These are phyloP conservation scores for Aspergillus nanangensis DNA, from an alignment of 495 filamentous ascomycete genomes.

Conservation along the genomic window DNA sequence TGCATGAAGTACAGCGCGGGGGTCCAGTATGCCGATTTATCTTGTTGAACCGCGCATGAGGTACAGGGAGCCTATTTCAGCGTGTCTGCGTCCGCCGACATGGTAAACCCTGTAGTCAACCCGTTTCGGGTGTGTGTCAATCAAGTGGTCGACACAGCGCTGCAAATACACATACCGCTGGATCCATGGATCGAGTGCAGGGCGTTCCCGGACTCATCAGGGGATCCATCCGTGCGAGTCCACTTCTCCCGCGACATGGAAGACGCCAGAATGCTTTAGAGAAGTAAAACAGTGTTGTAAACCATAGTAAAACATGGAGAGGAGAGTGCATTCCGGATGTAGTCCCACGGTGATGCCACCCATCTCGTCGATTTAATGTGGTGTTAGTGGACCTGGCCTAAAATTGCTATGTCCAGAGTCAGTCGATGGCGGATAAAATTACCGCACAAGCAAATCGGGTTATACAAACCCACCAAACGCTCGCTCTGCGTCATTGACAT, in stretches of 20 bases:
- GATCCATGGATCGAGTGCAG: constrained; percentile 49
- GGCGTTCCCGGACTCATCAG: constrained; percentile 43
- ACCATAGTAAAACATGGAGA: no score
- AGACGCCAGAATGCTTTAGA: constrained; percentile 84
- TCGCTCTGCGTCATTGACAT: no score
- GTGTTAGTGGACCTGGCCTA: no score
- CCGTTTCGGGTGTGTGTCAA: background rate
- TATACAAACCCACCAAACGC: no score
- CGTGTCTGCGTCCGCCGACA: constrained; percentile 33
- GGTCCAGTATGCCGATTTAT: constrained; percentile 60
- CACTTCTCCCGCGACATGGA: constrained; percentile 65
- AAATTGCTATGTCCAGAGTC: no score
- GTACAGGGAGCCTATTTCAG: constrained; percentile 49
- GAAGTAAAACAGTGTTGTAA: no score
- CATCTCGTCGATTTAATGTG: no score
- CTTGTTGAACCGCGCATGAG: constrained; percentile 52
- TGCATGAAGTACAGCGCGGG: constrained; percentile 55
- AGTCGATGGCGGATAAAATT: no score
- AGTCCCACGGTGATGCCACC: no score
- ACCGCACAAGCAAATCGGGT: no score
- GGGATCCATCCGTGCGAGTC: constrained; percentile 55
- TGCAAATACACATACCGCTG: constrained; percentile 38
- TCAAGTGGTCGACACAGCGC: background rate
- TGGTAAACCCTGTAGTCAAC: constrained; percentile 40
- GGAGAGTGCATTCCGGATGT: no score